Conservation (phyloP, 1,139 yeast species). For the Yamadazyma diddensiae region DNA sequence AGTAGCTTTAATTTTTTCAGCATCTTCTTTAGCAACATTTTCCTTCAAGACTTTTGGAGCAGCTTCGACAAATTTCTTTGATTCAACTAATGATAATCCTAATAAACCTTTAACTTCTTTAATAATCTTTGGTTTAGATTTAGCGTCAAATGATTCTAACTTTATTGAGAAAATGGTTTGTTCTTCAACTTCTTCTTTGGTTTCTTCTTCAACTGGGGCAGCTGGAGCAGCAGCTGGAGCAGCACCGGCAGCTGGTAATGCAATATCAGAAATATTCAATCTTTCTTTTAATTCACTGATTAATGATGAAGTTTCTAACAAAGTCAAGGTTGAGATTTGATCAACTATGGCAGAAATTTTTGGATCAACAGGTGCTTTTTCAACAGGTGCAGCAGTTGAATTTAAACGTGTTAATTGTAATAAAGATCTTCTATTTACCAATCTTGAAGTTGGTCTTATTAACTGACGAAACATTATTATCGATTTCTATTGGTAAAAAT, state of each 20-base stretch:
- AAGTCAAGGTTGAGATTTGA: conserved; percentile 82
- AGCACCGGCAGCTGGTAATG: conserved; percentile 74
- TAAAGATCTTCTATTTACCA: conserved; percentile 24
- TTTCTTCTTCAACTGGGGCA: conserved; percentile 74
- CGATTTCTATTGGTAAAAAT: background rate
- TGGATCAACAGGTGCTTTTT: conserved; percentile 67
- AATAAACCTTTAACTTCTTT: conserved; percentile 92
- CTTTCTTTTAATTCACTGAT: conserved; percentile 80
- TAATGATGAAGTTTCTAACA: conserved; percentile 84
- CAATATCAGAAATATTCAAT: conserved; percentile 89
- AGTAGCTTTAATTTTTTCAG: conserved; percentile 87
- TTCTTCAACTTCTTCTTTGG: conserved; percentile 80
- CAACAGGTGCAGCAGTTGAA: conserved; percentile 47
- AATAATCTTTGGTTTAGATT: conserved; percentile 94
- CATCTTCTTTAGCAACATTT: conserved; percentile 83
- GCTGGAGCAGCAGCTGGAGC: conserved; percentile 70
- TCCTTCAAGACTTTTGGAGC: conserved; percentile 94
- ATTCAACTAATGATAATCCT: conserved; percentile 91
- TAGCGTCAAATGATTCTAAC: conserved; percentile 90
- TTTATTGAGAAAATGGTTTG: conserved; percentile 91
- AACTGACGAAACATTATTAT: conserved; percentile 32
- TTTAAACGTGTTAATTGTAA: conserved; percentile 40
- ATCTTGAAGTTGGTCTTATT: conserved; percentile 36
- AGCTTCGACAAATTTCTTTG: conserved; percentile 95
- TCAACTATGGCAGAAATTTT: conserved; percentile 86